phyloP scores from a whole-genome alignment of 305 asterid genomes.

The Solanum hybrid region DNA sequence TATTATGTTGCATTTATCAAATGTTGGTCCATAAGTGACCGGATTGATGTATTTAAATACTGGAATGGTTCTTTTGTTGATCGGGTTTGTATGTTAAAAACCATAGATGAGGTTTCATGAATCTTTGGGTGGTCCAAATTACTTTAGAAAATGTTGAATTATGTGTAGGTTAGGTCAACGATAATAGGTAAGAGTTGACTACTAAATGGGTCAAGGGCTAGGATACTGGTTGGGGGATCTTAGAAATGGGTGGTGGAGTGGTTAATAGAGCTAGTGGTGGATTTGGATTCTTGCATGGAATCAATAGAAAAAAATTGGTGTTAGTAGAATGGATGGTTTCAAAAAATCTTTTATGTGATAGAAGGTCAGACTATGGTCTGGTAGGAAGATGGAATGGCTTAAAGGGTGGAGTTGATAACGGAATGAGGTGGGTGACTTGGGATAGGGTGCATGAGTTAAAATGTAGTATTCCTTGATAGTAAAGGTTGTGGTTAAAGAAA shows the following conservation, averaged over 20 bases:
- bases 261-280: not conserved
- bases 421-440: not conserved
- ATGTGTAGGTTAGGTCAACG: not conserved
- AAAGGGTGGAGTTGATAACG: not conserved
- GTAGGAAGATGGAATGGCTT: not conserved
- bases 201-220: not conserved
- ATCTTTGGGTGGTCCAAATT: not conserved
- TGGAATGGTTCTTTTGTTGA: not conserved
- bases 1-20: not conserved
- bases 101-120: not conserved
- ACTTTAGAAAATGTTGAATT: not conserved
- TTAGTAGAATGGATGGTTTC: not conserved
- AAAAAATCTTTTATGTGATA: not conserved
- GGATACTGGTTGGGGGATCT: not conserved
- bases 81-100: not conserved
- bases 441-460: not conserved
- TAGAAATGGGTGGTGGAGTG: not conserved
- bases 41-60: not conserved
- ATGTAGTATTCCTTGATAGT: not conserved
- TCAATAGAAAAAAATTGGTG: not conserved
- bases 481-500: not conserved
- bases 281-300: not conserved
- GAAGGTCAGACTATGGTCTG: not conserved
- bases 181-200: not conserved
- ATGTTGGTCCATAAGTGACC: not conserved